A percentile compares a stretch with the other conserved stretches of the same genome.
Conservation (phyloP, 352 stramenopile species). For the Globisporangium camurandrum region DNA sequence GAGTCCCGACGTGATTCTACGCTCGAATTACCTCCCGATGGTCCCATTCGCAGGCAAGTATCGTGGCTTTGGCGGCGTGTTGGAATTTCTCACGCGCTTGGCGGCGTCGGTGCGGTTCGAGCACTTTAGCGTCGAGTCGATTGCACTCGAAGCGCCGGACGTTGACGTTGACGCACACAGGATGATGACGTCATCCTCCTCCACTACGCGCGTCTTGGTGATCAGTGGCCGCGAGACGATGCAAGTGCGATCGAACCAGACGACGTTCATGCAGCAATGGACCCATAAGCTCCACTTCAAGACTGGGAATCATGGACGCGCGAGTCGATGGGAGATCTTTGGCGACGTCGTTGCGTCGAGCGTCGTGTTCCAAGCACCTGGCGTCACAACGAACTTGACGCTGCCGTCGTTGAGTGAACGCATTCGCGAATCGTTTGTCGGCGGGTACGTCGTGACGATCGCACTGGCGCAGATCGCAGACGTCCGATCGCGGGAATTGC, state of each 20-base stretch:
- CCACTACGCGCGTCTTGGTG: slow-evolving; percentile 44
- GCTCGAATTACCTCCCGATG: slow-evolving; percentile 86
- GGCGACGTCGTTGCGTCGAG: slow-evolving; percentile 80
- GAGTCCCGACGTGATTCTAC: slow-evolving; percentile 66
- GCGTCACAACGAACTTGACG: slow-evolving; percentile 73
- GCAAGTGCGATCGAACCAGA: slow-evolving; percentile 75
- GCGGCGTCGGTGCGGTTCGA: slow-evolving; percentile 63
- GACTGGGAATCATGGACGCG: slow-evolving; percentile 27
- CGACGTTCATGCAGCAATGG: slow-evolving; percentile 84
- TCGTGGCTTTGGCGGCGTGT: slow-evolving; percentile 58
- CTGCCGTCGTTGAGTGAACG: slow-evolving; percentile 71
- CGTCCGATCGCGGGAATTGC: slow-evolving; percentile 48
- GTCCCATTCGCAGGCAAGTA: slow-evolving; percentile 84
- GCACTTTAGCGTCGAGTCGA: slow-evolving; percentile 68
- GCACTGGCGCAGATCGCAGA: slow-evolving; percentile 57
- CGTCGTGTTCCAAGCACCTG: slow-evolving; percentile 76
- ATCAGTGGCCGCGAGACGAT: slow-evolving; percentile 75
- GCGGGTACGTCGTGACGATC: slow-evolving; percentile 72
- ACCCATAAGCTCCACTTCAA: slow-evolving; percentile 85
- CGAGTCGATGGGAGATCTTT: slow-evolving; percentile 82
- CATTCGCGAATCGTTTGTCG: slow-evolving; percentile 79
- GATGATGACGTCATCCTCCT: no score
- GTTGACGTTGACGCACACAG: slow-evolving; percentile 31
- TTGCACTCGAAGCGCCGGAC: slow-evolving; percentile 62
- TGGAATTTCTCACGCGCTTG: slow-evolving; percentile 73